These are phyloP conservation scores for Berkeleyomyces rouxiae DNA, from an alignment of 2,329 filamentous ascomycete genomes.

Conservation along the genomic window DNA sequence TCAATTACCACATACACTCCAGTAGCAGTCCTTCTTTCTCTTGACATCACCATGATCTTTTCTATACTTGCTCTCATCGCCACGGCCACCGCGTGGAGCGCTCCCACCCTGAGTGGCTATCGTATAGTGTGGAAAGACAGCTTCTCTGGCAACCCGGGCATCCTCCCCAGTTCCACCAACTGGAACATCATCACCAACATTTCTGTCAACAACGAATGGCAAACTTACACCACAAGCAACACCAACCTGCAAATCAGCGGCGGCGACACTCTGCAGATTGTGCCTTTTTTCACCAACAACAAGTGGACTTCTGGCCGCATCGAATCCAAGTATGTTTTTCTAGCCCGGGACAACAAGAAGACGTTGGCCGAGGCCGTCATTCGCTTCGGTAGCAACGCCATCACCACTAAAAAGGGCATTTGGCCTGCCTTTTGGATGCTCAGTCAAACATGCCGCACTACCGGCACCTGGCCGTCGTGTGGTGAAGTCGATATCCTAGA, in stretches of 20 bases:
- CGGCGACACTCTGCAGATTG: conserved; percentile 32
- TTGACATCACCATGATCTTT: conserved; percentile 4
- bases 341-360: conserved; percentile 28
- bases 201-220: conserved; percentile 34
- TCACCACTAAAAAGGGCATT: conserved; percentile 32
- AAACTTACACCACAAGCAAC: conserved; percentile 31
- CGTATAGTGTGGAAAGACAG: conserved; percentile 27
- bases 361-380: conserved; percentile 31
- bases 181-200: conserved; percentile 30
- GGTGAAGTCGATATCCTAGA: conserved; percentile 44
- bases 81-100: conserved; percentile 22
- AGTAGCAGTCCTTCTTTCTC: background rate
- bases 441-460: conserved; percentile 31
- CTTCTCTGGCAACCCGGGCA: conserved; percentile 25
- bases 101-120: conserved; percentile 26
- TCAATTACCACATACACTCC: background rate
- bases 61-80: conserved; percentile 17
- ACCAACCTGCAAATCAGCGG: conserved; percentile 35
- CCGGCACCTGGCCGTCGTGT: conserved; percentile 33
- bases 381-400: conserved; percentile 28
- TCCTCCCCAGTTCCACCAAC: conserved; percentile 20
- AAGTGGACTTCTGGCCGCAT: conserved; percentile 40
- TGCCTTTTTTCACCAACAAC: conserved; percentile 26
- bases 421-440: conserved; percentile 45
- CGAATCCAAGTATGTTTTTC: conserved; percentile 32